These are phyloP conservation scores for Aspergillus sp. DNA, from an alignment of 2,329 filamentous ascomycete genomes.

Conservation along the genomic window DNA sequence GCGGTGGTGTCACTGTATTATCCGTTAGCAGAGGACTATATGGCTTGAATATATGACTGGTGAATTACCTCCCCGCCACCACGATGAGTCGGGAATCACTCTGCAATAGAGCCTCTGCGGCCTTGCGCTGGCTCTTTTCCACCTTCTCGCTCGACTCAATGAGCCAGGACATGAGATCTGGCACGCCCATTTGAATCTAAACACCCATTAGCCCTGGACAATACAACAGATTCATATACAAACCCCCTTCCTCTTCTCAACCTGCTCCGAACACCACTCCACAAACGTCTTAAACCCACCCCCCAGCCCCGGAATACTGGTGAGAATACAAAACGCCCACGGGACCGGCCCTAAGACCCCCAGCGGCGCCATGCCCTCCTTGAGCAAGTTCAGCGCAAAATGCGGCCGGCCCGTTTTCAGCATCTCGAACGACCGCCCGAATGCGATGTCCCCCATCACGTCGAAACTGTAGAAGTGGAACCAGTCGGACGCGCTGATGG, in stretches of 20 bases:
- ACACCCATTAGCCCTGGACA: neutral
- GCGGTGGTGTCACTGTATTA: neutral
- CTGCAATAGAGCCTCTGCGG: neutral
- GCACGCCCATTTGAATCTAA: neutral
- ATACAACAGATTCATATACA: neutral
- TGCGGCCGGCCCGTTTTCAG: neutral
- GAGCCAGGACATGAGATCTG: neutral
- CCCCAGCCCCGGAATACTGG: neutral
- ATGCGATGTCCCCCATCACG: constrained; percentile 4
- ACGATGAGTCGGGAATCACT: neutral
- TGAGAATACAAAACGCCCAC: neutral
- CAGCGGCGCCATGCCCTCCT: neutral
- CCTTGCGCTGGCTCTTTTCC: neutral
- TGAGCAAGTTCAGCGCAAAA: neutral
- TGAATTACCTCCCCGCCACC: neutral
- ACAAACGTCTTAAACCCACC: neutral
- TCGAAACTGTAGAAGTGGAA: constrained; percentile 6
- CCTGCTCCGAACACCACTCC: neutral
- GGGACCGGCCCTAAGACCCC: neutral
- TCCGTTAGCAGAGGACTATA: neutral
- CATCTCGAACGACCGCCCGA: constrained; percentile 2
- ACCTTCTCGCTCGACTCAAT: neutral
- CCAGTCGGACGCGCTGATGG: neutral
- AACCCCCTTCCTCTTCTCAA: neutral
- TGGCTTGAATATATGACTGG: neutral